A percentile compares a stretch with the other conserved stretches of the same genome.
phyloP scores from a whole-genome alignment of 169 alveolate genomes.

The Plasmodium knowlesi region DNA sequence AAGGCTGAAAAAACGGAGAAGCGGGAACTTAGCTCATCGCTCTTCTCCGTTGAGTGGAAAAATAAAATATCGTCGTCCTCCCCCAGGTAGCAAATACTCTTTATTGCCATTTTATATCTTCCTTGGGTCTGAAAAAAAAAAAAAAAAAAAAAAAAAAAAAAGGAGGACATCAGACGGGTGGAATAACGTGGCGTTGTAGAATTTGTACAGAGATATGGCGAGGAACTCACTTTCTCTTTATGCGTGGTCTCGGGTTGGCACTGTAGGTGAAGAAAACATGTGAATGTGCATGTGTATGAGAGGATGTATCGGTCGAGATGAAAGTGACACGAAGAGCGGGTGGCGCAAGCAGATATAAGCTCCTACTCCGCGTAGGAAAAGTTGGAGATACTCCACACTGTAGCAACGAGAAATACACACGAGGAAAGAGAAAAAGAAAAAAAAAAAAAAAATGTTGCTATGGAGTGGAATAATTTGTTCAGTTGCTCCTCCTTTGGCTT shows the following conservation, averaged over 20 bases:
- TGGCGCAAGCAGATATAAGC: not conserved
- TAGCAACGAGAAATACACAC: not conserved
- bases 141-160: not conserved
- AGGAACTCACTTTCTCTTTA: not conserved
- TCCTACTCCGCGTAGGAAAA: not conserved
- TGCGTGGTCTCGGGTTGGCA: not conserved
- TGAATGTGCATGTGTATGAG: not conserved
- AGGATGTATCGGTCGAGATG: not conserved
- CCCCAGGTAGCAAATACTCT: constrained; percentile 55
- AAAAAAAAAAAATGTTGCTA: not conserved
- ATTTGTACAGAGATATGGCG: not conserved
- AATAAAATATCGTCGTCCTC: constrained; percentile 48
- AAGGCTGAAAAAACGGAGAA: constrained; percentile 30
- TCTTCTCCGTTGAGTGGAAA: constrained; percentile 45
- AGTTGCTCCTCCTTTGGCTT: not conserved
- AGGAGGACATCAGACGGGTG: not conserved
- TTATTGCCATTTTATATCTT: constrained; percentile 42
- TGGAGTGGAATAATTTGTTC: not conserved
- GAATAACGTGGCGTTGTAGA: not conserved
- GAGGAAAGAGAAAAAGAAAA: not conserved
- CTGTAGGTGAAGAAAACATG: not conserved
- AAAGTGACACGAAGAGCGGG: not conserved
- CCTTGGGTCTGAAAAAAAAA: not conserved
- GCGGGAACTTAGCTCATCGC: constrained; percentile 47
- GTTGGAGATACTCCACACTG: not conserved